phyloP scores from a whole-genome alignment of 306 rosid species.

The Citrullus mucosospermus region DNA sequence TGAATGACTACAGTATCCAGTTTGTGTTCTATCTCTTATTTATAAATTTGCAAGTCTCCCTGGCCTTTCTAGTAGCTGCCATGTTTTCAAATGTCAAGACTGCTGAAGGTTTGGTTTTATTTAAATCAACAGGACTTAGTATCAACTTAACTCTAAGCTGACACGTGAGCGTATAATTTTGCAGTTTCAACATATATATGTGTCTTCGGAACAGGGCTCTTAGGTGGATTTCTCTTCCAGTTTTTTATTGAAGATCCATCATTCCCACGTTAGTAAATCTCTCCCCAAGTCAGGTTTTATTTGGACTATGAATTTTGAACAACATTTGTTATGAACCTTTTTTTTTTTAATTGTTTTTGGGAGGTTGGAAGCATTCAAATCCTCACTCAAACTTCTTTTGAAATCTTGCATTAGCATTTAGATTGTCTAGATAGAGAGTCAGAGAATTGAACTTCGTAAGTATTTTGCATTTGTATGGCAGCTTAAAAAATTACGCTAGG shows the following conservation, averaged over 20 bases:
- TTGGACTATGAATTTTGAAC: background rate
- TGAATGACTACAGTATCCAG: conserved; percentile 83
- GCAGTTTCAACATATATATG: conserved; percentile 61
- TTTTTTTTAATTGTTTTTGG: background rate
- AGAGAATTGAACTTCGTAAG: background rate
- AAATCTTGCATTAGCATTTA: background rate
- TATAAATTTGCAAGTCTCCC: conserved; percentile 72
- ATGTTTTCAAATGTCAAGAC: conserved; percentile 68
- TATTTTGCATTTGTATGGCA: background rate
- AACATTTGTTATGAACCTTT: background rate
- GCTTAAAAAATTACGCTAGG: background rate
- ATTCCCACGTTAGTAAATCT: conserved; percentile 55
- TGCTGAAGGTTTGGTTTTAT: conserved; percentile 52
- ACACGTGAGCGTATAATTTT: background rate
- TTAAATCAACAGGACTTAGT: background rate
- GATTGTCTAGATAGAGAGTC: background rate
- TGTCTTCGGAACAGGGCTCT: conserved; percentile 78
- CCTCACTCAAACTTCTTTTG: background rate
- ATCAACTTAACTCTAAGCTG: background rate
- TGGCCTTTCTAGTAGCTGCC: conserved; percentile 57
- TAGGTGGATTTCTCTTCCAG: conserved; percentile 63
- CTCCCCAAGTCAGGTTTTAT: background rate
- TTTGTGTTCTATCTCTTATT: conserved; percentile 57
- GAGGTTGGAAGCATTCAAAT: background rate
- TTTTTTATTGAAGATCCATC: conserved; percentile 50